Evolutionary conservation across 169 alveolate species (phyloP).

Genomic region (Cryptosporidium andersoni): DNA sequence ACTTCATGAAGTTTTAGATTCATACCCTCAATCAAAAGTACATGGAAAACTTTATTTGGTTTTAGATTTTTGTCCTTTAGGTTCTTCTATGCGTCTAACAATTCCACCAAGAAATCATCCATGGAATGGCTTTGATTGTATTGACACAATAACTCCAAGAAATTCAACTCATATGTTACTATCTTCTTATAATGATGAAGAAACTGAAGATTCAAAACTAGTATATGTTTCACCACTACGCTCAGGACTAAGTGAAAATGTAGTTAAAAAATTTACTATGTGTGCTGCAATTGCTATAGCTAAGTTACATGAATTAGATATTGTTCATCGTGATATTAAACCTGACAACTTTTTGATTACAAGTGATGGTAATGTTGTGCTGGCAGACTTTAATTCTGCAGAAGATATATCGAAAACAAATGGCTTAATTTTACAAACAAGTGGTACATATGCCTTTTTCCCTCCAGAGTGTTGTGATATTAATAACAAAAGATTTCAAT

Average conservation of each 20-base stretch:
- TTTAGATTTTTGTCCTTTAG: slow-evolving; percentile 31
- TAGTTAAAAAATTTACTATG: slow-evolving; percentile 5
- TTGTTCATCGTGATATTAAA: slow-evolving; percentile 77
- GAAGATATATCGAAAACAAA: not conserved
- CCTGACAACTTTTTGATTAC: slow-evolving; percentile 77
- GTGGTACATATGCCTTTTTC: slow-evolving; percentile 82
- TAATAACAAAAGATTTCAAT: slow-evolving; percentile 21
- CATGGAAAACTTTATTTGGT: slow-evolving; percentile 46
- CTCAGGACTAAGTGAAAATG: slow-evolving; percentile 5
- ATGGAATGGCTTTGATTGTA: slow-evolving; percentile 1
- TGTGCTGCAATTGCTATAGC: slow-evolving; percentile 69
- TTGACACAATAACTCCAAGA: not conserved
- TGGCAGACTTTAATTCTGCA: slow-evolving; percentile 78
- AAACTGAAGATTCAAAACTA: not conserved
- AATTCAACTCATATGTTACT: too few relatives aligned
- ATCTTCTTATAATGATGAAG: too few relatives aligned
- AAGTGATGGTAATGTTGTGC: slow-evolving; percentile 58
- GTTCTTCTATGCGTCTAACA: slow-evolving; percentile 49
- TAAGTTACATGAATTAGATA: slow-evolving; percentile 73
- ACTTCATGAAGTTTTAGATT: slow-evolving; percentile 56
- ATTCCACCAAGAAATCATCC: not conserved
- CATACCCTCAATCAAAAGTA: not conserved
- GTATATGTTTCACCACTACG: slow-evolving; percentile 7
- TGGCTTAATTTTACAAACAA: slow-evolving; percentile 37
- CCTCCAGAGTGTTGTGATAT: slow-evolving; percentile 82